Percentiles rank a stretch among this genome's conserved stretches.
Evolutionary conservation across 2,329 filamentous ascomycete genomes (phyloP).

Genomic region (Alternaria metachromatica): DNA sequence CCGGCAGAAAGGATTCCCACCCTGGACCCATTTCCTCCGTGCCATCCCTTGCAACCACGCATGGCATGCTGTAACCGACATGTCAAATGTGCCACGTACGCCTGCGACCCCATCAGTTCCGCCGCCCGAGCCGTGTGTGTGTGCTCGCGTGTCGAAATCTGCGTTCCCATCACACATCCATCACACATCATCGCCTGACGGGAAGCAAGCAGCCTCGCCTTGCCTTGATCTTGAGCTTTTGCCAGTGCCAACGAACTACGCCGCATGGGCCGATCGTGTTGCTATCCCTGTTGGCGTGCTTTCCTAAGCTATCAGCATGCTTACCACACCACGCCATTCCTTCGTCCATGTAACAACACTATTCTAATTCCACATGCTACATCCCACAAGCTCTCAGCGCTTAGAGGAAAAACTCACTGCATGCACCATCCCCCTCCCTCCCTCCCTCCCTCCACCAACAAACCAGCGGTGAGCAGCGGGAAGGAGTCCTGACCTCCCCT

Average conservation of each 20-base stretch:
- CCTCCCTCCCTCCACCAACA: not conserved
- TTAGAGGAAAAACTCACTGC: not conserved
- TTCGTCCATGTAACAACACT: not conserved
- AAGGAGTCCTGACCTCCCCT: not conserved
- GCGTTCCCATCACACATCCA: not conserved
- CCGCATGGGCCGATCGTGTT: not conserved
- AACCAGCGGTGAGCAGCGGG: constrained; percentile 2
- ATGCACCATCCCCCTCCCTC: not conserved
- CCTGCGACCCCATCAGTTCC: constrained; percentile 3
- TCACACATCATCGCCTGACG: not conserved
- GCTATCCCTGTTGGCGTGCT: not conserved
- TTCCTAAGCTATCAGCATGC: not conserved
- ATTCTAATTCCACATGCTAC: not conserved
- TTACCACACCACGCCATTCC: not conserved
- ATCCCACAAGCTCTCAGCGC: not conserved
- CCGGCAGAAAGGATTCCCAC: constrained; percentile 7
- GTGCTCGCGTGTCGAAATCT: not conserved
- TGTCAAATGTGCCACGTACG: constrained; percentile 7
- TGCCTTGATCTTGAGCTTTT: not conserved
- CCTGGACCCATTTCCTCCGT: constrained; percentile 17
- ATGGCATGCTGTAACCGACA: constrained; percentile 2
- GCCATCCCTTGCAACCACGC: constrained; percentile 5
- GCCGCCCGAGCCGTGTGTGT: constrained; percentile 3
- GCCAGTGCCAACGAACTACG: not conserved
- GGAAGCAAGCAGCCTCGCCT: not conserved